These are phyloP conservation scores for Phaeosphaeriaceae sp. DNA, from an alignment of 2,329 filamentous ascomycete species.

Conservation along the genomic window DNA sequence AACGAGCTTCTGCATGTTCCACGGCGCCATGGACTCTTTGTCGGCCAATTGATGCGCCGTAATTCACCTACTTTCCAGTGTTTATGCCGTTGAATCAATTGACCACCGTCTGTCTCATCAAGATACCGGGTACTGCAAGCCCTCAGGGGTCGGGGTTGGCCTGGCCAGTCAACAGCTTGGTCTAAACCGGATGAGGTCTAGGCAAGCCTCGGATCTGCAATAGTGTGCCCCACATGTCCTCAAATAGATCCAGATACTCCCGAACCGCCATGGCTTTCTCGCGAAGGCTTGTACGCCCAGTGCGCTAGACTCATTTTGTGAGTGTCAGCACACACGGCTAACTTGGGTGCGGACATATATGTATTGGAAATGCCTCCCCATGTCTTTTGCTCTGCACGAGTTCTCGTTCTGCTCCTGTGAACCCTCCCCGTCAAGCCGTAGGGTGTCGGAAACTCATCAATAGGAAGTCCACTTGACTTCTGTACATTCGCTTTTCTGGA, in stretches of 20 bases:
- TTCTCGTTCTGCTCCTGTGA: slow-evolving; percentile 26
- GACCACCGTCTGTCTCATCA: too few species aligned
- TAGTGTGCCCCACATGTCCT: slow-evolving; percentile 17
- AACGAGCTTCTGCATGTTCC: too few species aligned
- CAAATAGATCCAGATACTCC: slow-evolving; percentile 27
- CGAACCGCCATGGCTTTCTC: slow-evolving; percentile 20
- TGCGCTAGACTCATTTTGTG: slow-evolving; percentile 29
- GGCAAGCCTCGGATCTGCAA: slow-evolving; percentile 24
- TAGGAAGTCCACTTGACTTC: slow-evolving; percentile 44
- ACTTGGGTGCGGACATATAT: slow-evolving; percentile 29
- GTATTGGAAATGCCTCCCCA: slow-evolving; percentile 18
- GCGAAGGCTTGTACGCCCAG: slow-evolving; percentile 33
- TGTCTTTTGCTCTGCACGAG: slow-evolving; percentile 16
- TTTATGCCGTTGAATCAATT: too few species aligned
- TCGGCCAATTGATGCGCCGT: too few species aligned
- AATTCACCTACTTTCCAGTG: too few species aligned
- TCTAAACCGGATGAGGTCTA: slow-evolving; percentile 4
- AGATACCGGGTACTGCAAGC: not conserved
- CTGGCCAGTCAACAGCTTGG: slow-evolving; percentile 15
- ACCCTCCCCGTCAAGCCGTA: slow-evolving; percentile 21
- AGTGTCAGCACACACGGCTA: slow-evolving; percentile 28
- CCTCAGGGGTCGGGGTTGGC: slow-evolving; percentile 21
- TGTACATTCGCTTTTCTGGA: slow-evolving; percentile 50
- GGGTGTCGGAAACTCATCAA: slow-evolving; percentile 22
- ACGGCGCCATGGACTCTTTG: too few species aligned